These are phyloP conservation scores for Acacia confusa DNA, from an alignment of 306 rosid species.

Conservation along the genomic window DNA sequence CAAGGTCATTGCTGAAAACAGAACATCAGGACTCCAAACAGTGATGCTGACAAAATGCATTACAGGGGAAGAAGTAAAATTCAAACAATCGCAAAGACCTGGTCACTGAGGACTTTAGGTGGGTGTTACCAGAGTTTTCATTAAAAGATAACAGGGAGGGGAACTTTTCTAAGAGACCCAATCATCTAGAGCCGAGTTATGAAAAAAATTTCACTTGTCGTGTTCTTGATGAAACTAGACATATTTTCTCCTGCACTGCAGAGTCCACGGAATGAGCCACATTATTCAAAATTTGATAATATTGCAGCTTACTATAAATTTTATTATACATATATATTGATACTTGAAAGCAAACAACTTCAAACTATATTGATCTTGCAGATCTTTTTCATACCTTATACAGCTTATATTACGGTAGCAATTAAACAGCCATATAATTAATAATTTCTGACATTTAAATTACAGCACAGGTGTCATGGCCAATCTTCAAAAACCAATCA, in stretches of 20 bases:
- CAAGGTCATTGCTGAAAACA: not conserved
- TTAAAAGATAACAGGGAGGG: not conserved
- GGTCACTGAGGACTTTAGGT: not conserved
- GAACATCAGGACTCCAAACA: not conserved
- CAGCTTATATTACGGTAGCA: not conserved
- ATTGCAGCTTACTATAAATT: not conserved
- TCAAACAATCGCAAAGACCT: slow-evolving; percentile 5
- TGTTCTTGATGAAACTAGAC: not conserved
- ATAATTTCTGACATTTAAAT: not conserved
- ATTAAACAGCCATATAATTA: not conserved
- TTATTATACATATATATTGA: not conserved
- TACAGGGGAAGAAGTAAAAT: slow-evolving; percentile 6
- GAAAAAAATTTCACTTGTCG: not conserved
- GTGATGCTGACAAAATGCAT: not conserved
- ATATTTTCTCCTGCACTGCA: not conserved
- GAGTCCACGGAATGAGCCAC: not conserved
- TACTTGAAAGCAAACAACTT: not conserved
- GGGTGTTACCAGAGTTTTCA: not conserved
- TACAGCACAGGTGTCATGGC: too few species aligned
- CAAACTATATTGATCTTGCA: not conserved
- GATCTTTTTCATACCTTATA: not conserved
- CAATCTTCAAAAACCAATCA: not conserved
- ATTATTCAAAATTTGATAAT: not conserved
- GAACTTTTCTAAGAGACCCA: not conserved
- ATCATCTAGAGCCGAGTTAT: not conserved